Percentiles rank a stretch among this genome's conserved stretches.
Conservation (phyloP, 148 eudicot species). For the Camellia sinensis region DNA sequence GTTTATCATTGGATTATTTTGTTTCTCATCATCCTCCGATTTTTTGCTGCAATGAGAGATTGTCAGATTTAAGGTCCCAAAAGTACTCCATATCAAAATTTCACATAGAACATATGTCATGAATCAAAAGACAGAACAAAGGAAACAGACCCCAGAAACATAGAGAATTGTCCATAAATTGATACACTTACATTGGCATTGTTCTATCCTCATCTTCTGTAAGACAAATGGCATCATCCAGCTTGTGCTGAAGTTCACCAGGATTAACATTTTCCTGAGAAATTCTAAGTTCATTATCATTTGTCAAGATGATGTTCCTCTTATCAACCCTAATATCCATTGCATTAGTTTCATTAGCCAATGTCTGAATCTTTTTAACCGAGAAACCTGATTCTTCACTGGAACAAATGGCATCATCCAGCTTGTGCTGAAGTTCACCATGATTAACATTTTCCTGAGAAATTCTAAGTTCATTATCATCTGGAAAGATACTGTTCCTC, state of each 20-base stretch:
- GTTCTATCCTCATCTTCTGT: slow-evolving; percentile 17
- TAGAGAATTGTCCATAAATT: neutral
- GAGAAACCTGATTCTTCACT: slow-evolving; percentile 10
- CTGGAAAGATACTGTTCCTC: slow-evolving; percentile 17
- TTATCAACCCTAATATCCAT: slow-evolving; percentile 13
- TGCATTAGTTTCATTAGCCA: slow-evolving; percentile 15
- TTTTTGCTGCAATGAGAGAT: slow-evolving; percentile 42
- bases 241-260: slow-evolving; percentile 16
- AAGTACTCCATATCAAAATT: neutral
- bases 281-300: slow-evolving; percentile 17
- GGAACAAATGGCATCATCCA: neutral
- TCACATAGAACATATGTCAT: slow-evolving; percentile 2
- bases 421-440: too few species aligned
- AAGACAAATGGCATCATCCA: slow-evolving; percentile 15
- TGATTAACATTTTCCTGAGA: slow-evolving; percentile 12
- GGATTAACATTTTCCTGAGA: slow-evolving; percentile 12
- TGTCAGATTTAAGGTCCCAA: neutral
- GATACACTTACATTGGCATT: slow-evolving; percentile 32
- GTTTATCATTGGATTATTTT: slow-evolving; percentile 21
- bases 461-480: slow-evolving; percentile 17
- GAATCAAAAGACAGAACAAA: neutral
- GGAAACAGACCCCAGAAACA: neutral
- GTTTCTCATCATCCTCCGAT: slow-evolving; percentile 28
- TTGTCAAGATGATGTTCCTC: slow-evolving; percentile 17
- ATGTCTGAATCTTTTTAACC: slow-evolving; percentile 8